These are phyloP conservation scores for Fusarium sp. DNA, from an alignment of 2,329 filamentous ascomycete genomes.

Conservation along the genomic window DNA sequence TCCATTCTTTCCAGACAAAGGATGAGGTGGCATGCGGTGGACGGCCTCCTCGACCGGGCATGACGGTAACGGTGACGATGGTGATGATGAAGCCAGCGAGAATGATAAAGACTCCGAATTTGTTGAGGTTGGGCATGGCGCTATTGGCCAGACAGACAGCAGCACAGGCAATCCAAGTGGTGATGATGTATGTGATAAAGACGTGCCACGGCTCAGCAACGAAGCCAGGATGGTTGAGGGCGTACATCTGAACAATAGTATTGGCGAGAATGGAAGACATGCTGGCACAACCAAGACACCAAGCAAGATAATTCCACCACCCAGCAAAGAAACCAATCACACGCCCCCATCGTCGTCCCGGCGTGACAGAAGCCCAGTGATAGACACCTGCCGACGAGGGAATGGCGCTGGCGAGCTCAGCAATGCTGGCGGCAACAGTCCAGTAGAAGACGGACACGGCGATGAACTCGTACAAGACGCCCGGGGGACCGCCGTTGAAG, in stretches of 20 bases:
- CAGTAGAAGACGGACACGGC: conserved; percentile 64
- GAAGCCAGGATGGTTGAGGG: conserved; percentile 54
- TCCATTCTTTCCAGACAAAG: conserved; percentile 57
- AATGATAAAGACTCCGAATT: conserved; percentile 62
- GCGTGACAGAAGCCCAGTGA: conserved; percentile 69
- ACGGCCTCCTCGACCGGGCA: conserved; percentile 53
- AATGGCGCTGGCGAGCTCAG: conserved; percentile 69
- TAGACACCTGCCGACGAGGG: conserved; percentile 71
- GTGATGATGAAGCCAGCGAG: conserved; percentile 65
- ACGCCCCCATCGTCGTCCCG: conserved; percentile 62
- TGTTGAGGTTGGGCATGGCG: conserved; percentile 62
- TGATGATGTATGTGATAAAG: conserved; percentile 55
- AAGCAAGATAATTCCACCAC: conserved; percentile 59
- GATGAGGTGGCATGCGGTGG: conserved; percentile 48
- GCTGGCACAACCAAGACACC: conserved; percentile 54
- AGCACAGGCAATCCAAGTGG: conserved; percentile 54
- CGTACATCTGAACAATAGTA: conserved; percentile 57
- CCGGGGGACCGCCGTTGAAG: conserved; percentile 70
- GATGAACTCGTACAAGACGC: conserved; percentile 70
- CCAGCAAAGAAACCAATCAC: conserved; percentile 59
- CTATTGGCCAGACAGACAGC: conserved; percentile 65
- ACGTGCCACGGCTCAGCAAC: conserved; percentile 55
- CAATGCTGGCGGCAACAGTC: conserved; percentile 67
- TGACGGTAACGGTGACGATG: conserved; percentile 65
- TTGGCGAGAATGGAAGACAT: conserved; percentile 57